Base-by-base conservation (phyloP, 495 filamentous ascomycete species). In the Extremus antarcticus region DNA sequence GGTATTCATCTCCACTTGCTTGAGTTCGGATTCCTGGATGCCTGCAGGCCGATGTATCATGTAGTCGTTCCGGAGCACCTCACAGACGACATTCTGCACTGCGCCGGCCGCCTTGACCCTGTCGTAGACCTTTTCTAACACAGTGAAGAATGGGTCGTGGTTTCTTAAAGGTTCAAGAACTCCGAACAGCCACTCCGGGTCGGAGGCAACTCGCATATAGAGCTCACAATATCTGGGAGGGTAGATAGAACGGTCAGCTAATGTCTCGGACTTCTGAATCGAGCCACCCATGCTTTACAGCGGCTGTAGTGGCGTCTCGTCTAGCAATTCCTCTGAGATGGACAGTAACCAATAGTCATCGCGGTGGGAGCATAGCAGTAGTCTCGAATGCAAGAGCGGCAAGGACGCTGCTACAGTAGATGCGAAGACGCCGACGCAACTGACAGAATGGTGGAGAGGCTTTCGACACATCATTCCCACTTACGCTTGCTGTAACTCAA, bases 1-100 rank as follows among this genome's bases (percentile, higher is more conserved):
- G 24, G 56, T 60, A 47, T 65, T 65, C 43, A 65, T 48, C 54
- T 65, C 63, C n/a, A 65, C 63, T 50, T 65, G 63, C 43, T 63
- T 65, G 11, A 65, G 24, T 0, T 1, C 43, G 19, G n/a, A 20
- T 10, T 51, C 19, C 17, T 23, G 15, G 16, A 47, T 0, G 21
- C 10, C 43, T 15, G 19, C 11, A 10, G 24, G 20, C 7, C 13
- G n/a, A 21, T 62, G 59, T 13, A 62, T 51, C 63, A 65, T 65
- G 50, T 65, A 65, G 41, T 65, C 63, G 17, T 29, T 51, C 19
- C 63, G 47, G 25, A 63, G 60, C 15, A 65, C 54, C 1, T 53
- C 60, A 22, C 63, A 51, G 20, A 21, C 22, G 7, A 63, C 43
- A 35, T 51, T 35, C 47, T 65, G 60, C 23, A 52, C 47, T 16